Percentiles rank a stretch among this genome's conserved stretches.
Conservation (phyloP, 257 asterid species). For the Solanum medicagineum region DNA sequence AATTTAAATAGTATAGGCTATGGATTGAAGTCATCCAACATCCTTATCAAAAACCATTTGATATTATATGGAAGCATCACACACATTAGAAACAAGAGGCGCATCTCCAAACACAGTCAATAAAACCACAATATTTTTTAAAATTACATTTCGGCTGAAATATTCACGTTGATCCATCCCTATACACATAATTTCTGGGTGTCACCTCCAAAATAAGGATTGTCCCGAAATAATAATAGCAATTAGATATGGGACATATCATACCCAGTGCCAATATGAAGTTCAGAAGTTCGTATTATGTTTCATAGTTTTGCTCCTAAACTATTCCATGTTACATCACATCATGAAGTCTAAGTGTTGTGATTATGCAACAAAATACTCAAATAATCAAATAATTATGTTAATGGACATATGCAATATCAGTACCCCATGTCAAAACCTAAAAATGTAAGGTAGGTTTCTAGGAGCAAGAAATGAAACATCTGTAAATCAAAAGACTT, state of each 20-base stretch:
- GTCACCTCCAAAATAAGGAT: not conserved
- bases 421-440: not conserved
- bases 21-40: not conserved
- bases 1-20: not conserved
- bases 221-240: not conserved
- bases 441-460: not conserved
- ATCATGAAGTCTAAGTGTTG: not conserved
- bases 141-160: not conserved
- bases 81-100: not conserved
- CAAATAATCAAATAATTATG: not conserved
- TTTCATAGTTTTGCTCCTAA: not conserved
- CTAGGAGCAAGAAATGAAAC: conserved; percentile 8
- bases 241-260: not conserved
- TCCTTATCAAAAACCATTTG: not conserved
- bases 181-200: not conserved
- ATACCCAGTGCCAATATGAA: not conserved
- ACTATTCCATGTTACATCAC: not conserved
- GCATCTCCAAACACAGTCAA: not conserved
- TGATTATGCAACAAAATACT: not conserved
- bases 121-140: not conserved
- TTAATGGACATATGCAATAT: not conserved
- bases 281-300: not conserved
- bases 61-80: not conserved
- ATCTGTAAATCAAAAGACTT: conserved; percentile 78
- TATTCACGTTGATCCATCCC: not conserved